Percentiles rank a stretch among this genome's conserved stretches.
These are phyloP conservation scores for Citrullus mucosospermus DNA, from an alignment of 306 rosid species.

Conservation along the genomic window DNA sequence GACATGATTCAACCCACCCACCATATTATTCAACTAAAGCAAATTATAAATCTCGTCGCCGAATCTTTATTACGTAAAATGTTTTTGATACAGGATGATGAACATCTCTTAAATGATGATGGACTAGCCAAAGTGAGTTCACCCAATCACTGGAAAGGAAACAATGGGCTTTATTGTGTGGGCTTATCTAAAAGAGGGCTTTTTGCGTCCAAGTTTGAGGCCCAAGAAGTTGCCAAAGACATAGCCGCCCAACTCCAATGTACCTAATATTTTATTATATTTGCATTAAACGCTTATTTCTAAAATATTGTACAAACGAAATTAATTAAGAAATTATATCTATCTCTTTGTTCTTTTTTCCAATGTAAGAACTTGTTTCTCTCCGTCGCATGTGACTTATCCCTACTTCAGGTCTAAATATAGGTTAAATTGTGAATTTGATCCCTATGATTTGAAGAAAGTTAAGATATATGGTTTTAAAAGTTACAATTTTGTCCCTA, in stretches of 20 bases:
- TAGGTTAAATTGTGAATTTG: no score
- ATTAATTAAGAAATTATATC: no score
- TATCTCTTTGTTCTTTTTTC: no score
- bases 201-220: slow-evolving; percentile 38
- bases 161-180: slow-evolving; percentile 48
- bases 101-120: slow-evolving; percentile 37
- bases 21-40: no score
- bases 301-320: neutral
- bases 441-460: no score
- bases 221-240: slow-evolving; percentile 44
- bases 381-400: no score
- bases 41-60: neutral
- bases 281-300: neutral
- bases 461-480: no score
- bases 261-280: neutral
- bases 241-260: slow-evolving; percentile 11
- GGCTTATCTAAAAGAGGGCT: slow-evolving; percentile 54
- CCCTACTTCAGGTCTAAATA: no score
- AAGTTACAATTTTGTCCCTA: no score
- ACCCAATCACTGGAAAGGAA: slow-evolving; percentile 65
- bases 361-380: no score
- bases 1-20: no score
- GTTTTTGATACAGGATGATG: slow-evolving; percentile 34
- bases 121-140: slow-evolving; percentile 39
- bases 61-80: neutral